Conservation (phyloP, 495 filamentous ascomycete species). For the Penicillium manginii region DNA sequence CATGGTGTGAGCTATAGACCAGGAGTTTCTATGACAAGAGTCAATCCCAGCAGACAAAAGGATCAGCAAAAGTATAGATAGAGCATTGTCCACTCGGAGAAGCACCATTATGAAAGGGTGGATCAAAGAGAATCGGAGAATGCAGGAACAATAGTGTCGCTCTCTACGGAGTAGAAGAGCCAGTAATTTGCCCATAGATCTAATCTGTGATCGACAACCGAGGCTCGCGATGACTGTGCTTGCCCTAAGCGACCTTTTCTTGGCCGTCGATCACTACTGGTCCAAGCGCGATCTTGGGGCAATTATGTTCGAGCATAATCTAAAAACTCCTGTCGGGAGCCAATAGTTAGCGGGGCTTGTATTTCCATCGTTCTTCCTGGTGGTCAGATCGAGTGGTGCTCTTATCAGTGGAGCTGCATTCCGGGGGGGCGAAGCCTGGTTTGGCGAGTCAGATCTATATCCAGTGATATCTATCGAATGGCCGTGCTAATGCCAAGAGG, state of each 20-base stretch:
- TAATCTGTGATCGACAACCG: neutral
- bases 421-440: conserved; percentile 5
- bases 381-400: conserved; percentile 6
- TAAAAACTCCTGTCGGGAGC: neutral
- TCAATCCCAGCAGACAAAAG: neutral
- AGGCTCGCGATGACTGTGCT: conserved; percentile 5
- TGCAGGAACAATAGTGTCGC: conserved; percentile 12
- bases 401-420: conserved; percentile 32
- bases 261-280: conserved; percentile 26
- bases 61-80: conserved; percentile 28
- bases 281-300: conserved; percentile 7
- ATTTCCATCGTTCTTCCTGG: conserved; percentile 7
- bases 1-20: conserved; percentile 13
- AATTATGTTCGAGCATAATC: conserved; percentile 1
- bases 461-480: conserved; percentile 13
- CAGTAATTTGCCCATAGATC: conserved; percentile 2
- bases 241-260: conserved; percentile 22
- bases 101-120: neutral
- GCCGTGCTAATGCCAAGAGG: conserved; percentile 13
- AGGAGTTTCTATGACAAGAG: neutral
- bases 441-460: neutral
- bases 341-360: conserved; percentile 19
- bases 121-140: neutral
- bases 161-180: neutral
- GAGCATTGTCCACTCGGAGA: neutral